Conservation (phyloP, 208 protist genomes). For the Acanthamoeba lenticulata region DNA sequence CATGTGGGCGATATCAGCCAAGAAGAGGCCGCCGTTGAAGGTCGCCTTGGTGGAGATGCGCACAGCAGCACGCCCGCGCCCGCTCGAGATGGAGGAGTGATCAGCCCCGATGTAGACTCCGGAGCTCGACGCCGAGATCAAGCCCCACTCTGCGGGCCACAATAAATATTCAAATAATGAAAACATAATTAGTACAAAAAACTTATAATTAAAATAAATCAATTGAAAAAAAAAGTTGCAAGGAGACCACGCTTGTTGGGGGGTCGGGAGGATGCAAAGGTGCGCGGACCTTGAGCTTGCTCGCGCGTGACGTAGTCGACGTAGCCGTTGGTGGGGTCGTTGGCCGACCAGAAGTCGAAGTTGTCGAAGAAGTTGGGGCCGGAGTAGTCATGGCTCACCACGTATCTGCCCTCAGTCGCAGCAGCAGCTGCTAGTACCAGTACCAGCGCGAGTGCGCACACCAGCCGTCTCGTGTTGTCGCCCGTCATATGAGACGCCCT, state of each 20-base stretch:
- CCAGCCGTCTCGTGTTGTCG: not conserved
- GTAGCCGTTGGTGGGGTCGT: constrained; percentile 40
- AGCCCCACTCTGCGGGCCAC: not conserved
- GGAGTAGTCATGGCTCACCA: not conserved
- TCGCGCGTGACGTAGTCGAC: not conserved
- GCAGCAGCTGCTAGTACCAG: not conserved
- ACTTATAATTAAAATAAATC: too few species aligned
- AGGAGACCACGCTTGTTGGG: not conserved
- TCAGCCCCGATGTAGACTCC: constrained; percentile 17
- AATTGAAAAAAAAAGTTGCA: too few species aligned
- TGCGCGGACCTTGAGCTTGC: not conserved
- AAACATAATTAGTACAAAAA: not conserved
- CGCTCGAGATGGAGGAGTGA: constrained; percentile 8
- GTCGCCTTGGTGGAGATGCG: not conserved
- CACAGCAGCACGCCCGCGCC: not conserved
- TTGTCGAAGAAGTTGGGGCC: constrained; percentile 22
- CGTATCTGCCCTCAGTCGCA: not conserved
- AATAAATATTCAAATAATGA: not conserved
- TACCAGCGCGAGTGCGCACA: not conserved
- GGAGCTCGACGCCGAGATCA: not conserved
- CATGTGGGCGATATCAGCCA: not conserved
- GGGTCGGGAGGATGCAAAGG: too few species aligned
- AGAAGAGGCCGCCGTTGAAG: constrained; percentile 18
- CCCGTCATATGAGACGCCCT: not conserved
- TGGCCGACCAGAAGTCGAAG: constrained; percentile 3